phyloP scores from a whole-genome alignment of 1,284 basidiomycete genomes.

The Fomitiporia mediterranea region DNA sequence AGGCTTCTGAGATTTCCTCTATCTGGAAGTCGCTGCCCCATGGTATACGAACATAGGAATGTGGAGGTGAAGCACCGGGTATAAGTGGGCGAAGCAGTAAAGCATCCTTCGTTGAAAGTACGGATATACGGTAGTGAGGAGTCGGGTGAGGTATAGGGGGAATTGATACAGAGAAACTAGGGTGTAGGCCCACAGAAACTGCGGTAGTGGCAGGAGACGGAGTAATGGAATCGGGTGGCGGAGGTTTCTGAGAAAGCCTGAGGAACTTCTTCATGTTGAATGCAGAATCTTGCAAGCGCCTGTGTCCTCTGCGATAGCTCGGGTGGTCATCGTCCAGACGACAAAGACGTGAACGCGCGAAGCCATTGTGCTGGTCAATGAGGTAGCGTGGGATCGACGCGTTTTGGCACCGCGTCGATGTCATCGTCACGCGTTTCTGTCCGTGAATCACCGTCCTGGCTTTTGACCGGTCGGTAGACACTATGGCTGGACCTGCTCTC shows the following conservation, averaged over 20 bases:
- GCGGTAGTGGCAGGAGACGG: not conserved
- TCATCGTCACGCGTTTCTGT: not conserved
- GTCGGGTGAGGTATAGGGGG: slow-evolving; percentile 68
- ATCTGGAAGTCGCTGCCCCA: slow-evolving; percentile 59
- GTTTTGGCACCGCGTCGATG: not conserved
- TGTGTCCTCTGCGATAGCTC: not conserved
- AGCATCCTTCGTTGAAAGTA: slow-evolving; percentile 55
- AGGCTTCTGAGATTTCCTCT: slow-evolving; percentile 44
- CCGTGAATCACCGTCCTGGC: not conserved
- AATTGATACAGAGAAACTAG: slow-evolving; percentile 45
- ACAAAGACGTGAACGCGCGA: not conserved
- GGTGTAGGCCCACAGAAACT: slow-evolving; percentile 40
- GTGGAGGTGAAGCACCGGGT: slow-evolving; percentile 31
- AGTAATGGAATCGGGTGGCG: not conserved
- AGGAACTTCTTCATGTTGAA: slow-evolving; percentile 17
- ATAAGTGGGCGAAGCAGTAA: slow-evolving; percentile 58
- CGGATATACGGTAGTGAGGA: slow-evolving; percentile 60
- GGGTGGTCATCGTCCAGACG: not conserved
- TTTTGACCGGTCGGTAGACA: not conserved
- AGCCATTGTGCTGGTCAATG: not conserved
- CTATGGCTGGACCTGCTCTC: slow-evolving; percentile 77
- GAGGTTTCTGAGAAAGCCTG: slow-evolving; percentile 4
- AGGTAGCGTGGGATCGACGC: not conserved
- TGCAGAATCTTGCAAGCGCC: too few relatives aligned
- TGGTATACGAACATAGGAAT: slow-evolving; percentile 46